These are phyloP conservation scores for Annulohypoxylon stygium DNA, from an alignment of 495 filamentous ascomycete species.

Conservation along the genomic window DNA sequence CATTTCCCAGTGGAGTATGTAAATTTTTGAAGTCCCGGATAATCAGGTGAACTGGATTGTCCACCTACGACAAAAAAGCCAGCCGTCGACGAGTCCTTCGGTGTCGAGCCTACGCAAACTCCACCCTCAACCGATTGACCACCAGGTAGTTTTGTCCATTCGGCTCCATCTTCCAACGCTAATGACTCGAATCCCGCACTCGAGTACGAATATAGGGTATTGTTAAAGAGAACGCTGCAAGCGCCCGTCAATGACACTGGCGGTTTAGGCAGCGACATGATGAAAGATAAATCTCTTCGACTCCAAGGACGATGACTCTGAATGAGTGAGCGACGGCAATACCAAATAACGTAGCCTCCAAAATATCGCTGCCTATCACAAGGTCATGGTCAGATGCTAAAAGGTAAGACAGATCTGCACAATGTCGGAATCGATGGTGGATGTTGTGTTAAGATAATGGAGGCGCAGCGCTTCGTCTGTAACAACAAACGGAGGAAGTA, in stretches of 20 bases:
- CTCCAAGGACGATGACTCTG: conserved; percentile 23
- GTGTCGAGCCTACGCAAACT: conserved; percentile 79
- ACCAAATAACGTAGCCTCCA: conserved; percentile 34
- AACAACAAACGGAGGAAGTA: conserved; percentile 28
- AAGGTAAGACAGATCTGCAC: conserved; percentile 8
- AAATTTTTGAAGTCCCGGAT: conserved; percentile 86
- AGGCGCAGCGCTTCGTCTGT: conserved; percentile 38
- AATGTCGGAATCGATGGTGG: conserved; percentile 21
- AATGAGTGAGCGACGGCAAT: conserved; percentile 31
- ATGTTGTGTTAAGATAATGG: conserved; percentile 26
- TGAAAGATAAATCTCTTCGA: conserved; percentile 35
- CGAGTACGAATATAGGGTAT: conserved; percentile 89
- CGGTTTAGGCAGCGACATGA: conserved; percentile 76
- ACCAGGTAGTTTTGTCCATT: conserved; percentile 75
- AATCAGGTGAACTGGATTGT: conserved; percentile 64
- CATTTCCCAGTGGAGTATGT: conserved; percentile 81
- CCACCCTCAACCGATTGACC: conserved; percentile 78
- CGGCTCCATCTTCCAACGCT: conserved; percentile 71
- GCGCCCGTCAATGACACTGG: conserved; percentile 74
- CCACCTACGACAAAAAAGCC: conserved; percentile 91
- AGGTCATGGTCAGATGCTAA: conserved; percentile 40
- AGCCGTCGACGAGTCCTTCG: conserved; percentile 62
- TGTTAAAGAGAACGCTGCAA: conserved; percentile 85
- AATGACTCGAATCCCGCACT: conserved; percentile 80
- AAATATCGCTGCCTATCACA: conserved; percentile 32